Percentiles rank a stretch among this genome's conserved stretches.
phyloP scores from a whole-genome alignment of 2,329 filamentous ascomycete genomes.

The Cladosporium sp. region DNA sequence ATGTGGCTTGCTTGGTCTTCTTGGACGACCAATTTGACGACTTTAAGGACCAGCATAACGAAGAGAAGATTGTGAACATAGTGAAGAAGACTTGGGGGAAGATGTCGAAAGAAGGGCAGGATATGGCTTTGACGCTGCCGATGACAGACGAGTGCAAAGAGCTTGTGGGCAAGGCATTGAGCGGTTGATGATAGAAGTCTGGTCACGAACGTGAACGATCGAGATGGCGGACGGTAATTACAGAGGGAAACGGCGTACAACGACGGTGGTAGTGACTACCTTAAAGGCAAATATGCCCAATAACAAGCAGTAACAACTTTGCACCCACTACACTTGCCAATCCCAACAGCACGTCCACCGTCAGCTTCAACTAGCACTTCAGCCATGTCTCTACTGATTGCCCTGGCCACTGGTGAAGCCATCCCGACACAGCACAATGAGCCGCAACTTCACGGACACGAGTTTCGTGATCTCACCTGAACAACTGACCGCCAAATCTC shows the following conservation, averaged over 20 bases:
- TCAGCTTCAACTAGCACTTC: background rate
- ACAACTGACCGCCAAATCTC: constrained; percentile 4
- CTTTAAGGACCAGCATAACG: constrained; percentile 73
- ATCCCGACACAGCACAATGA: background rate
- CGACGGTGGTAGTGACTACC: constrained; percentile 20
- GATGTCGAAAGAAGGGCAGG: constrained; percentile 66
- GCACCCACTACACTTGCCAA: constrained; percentile 2
- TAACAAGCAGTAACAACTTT: background rate
- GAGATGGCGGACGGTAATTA: no score
- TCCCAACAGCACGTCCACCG: background rate
- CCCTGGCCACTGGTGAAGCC: background rate
- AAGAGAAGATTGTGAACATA: constrained; percentile 74
- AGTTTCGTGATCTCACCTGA: background rate
- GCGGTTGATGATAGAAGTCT: constrained; percentile 24
- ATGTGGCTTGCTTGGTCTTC: constrained; percentile 85
- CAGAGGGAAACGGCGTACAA: background rate
- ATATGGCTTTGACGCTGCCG: constrained; percentile 66
- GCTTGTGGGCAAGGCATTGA: constrained; percentile 66
- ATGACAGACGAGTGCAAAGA: constrained; percentile 64
- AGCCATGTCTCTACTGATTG: background rate
- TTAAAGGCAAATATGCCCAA: background rate
- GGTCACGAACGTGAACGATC: background rate
- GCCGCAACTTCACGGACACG: constrained; percentile 11
- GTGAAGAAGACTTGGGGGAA: constrained; percentile 75
- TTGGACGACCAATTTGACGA: constrained; percentile 82